Conservation (phyloP, 768 basidiomycete genomes). For the Hygrocybe punicea region DNA sequence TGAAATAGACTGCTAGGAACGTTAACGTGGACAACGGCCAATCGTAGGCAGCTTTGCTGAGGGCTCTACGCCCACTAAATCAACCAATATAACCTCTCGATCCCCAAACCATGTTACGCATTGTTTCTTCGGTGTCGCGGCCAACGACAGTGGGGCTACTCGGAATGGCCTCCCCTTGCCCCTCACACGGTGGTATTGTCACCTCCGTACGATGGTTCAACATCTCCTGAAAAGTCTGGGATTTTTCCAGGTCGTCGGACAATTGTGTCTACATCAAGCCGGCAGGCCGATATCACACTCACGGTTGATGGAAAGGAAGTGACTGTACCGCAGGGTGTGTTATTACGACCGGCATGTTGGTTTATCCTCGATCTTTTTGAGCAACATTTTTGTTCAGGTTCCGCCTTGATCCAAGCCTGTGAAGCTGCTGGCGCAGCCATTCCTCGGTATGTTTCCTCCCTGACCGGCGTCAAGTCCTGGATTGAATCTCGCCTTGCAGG, state of each 20-base stretch:
- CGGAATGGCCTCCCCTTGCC: slow-evolving; percentile 52
- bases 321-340: slow-evolving; percentile 89
- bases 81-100: too few relatives aligned
- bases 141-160: slow-evolving; percentile 66
- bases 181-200: slow-evolving; percentile 23
- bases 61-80: neutral
- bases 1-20: too few relatives aligned
- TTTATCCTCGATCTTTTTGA: neutral
- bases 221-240: neutral
- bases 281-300: slow-evolving; percentile 79
- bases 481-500: slow-evolving; percentile 34
- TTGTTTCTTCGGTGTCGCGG: slow-evolving; percentile 58
- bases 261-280: slow-evolving; percentile 11
- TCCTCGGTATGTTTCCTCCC: slow-evolving; percentile 54
- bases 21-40: too few relatives aligned
- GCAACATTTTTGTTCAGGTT: slow-evolving; percentile 50
- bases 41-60: too few relatives aligned
- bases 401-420: slow-evolving; percentile 95
- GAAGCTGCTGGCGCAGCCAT: slow-evolving; percentile 82
- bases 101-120: slow-evolving; percentile 52
- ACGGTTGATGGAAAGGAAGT: slow-evolving; percentile 98
- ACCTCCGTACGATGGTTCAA: neutral
- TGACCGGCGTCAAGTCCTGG: neutral
- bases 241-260: neutral
- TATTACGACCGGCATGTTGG: neutral